These are phyloP conservation scores for Chlorokybus atmophyticus DNA, from an alignment of 139 green algal genomes.

Conservation along the genomic window DNA sequence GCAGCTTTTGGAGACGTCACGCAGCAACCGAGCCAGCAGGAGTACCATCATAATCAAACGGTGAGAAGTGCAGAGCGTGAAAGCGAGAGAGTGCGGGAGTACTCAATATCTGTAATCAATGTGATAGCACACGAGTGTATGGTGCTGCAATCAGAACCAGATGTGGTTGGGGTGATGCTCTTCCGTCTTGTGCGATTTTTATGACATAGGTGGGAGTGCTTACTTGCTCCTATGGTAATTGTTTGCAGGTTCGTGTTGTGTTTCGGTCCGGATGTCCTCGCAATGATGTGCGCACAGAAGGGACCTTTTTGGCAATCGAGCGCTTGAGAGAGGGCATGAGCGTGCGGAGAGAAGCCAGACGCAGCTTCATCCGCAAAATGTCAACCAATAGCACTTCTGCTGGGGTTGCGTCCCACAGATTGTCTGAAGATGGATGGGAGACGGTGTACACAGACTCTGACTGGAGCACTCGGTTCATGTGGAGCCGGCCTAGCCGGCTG, in stretches of 20 bases:
- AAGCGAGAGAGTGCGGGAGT: slow-evolving; percentile 8
- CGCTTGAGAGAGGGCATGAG: background rate
- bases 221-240: too few relatives aligned
- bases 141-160: too few relatives aligned
- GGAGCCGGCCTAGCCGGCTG: slow-evolving; percentile 33
- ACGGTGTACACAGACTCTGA: slow-evolving; percentile 42
- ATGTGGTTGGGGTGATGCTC: too few relatives aligned
- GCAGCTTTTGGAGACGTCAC: slow-evolving; percentile 40
- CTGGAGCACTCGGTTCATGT: slow-evolving; percentile 50
- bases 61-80: slow-evolving; percentile 27
- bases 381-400: too few relatives aligned
- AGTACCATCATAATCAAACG: slow-evolving; percentile 14
- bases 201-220: too few relatives aligned
- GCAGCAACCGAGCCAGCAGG: background rate
- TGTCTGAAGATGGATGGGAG: slow-evolving; percentile 30
- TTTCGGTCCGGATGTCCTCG: slow-evolving; percentile 58
- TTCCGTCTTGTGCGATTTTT: too few relatives aligned
- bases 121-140: too few relatives aligned
- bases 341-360: background rate
- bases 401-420: too few relatives aligned
- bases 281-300: slow-evolving; percentile 50
- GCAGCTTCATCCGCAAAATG: too few relatives aligned
- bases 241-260: slow-evolving; percentile 34
- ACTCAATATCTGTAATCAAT: slow-evolving; percentile 21
- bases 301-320: slow-evolving; percentile 60